Evolutionary conservation across 108 stramenopile genomes (phyloP), one percentile per base, ranked within the genome.

Genomic region (Fragilariopsis cylindrus): DNA sequence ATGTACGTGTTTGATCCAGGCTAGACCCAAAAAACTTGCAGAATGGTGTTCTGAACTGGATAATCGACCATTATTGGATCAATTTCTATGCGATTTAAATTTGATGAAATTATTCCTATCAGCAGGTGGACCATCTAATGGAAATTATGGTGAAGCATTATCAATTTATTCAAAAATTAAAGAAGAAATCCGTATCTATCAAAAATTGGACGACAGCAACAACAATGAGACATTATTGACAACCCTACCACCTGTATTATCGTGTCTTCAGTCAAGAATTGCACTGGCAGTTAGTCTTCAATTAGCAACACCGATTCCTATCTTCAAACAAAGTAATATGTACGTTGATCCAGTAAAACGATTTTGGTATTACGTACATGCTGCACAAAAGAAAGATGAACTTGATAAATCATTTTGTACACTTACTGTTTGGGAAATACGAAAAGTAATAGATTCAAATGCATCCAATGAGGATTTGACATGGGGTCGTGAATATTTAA

Each of bases 401-500:
- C 74, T 88, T 43, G 87, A 88, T 71, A 43, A 45, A 2, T 43
- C 49, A 8, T 85, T 88, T 76, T 53, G 54, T 12, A 63, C 48
- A 5, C 65, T 84, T 4, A 60, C 76, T 21, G 75, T 77, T n/a
- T 88, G 75, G 76, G 84, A 85, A 63, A 62, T 76, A 0, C 72
- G 87, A 9, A 76, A 73, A 62, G 76, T 80, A 2, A 58, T 83
- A 2, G 76, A 85, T 58, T 53, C 73, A 52, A 72, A 88, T 74
- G 87, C 87, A 0, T 45, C 72, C 9, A 42, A 81, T 42, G 82
- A 83, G n/a, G 71, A 82, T 39, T 44, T 88, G 19, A 60, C 41
- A 48, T 88, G 87, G 87, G 78, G 82, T 19, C 71, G 87, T 41
- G 75, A 81, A 45, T 81, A 76, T 52, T 60, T 88, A 41, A 67